phyloP scores from a whole-genome alignment of 305 asterid species.

The Fraxinus albicans region DNA sequence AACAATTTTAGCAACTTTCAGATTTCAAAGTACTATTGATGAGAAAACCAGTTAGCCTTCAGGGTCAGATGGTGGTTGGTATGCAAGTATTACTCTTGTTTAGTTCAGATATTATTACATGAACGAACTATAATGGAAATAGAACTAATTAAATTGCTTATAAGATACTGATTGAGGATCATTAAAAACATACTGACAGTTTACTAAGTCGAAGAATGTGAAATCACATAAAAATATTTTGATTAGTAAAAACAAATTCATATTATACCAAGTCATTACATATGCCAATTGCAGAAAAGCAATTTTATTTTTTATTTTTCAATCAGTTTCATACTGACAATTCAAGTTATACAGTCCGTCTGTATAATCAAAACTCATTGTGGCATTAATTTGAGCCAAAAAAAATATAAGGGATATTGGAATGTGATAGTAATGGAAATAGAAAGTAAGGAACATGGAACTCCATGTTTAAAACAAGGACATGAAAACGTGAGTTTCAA shows the following conservation, averaged over 20 bases:
- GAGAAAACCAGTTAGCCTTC: neutral
- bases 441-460: neutral
- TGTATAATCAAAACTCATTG: neutral
- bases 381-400: neutral
- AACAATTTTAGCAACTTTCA: neutral
- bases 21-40: neutral
- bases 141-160: neutral
- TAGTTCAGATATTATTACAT: neutral
- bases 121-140: neutral
- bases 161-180: neutral
- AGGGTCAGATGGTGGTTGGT: neutral
- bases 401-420: neutral
- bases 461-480: conserved; percentile 1
- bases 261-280: neutral
- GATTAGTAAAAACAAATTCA: neutral
- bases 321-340: neutral
- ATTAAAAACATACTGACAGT: neutral
- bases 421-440: neutral
- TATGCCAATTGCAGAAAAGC: neutral
- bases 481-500: neutral
- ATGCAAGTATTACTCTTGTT: neutral
- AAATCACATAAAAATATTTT: neutral
- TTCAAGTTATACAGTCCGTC: neutral
- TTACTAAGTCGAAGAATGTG: neutral
- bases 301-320: neutral